Percentiles rank a stretch among this genome's conserved stretches.
Evolutionary conservation across 2,329 filamentous ascomycete species (phyloP).

Genomic region (Hymenoscyphus linearis): DNA sequence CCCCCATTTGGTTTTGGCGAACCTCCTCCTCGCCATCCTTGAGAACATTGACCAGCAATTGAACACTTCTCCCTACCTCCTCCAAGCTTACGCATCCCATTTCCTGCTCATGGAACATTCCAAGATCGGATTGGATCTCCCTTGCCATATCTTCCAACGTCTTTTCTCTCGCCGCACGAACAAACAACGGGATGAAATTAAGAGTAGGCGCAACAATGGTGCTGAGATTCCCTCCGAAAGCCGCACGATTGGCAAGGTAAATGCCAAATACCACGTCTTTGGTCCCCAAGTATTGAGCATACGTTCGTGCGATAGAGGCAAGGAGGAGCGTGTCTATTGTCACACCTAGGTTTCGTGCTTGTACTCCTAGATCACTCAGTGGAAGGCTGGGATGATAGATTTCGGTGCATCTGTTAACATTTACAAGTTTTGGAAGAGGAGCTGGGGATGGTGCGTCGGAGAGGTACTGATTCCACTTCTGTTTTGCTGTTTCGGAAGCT

Average conservation of each 20-base stretch:
- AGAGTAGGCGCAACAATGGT: slow-evolving; percentile 62
- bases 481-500: slow-evolving; percentile 32
- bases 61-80: slow-evolving; percentile 65
- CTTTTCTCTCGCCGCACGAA: slow-evolving; percentile 36
- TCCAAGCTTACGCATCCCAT: slow-evolving; percentile 58
- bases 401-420: slow-evolving; percentile 21
- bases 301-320: slow-evolving; percentile 56
- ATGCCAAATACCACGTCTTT: slow-evolving; percentile 62
- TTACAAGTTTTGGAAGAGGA: slow-evolving; percentile 31
- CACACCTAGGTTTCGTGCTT: slow-evolving; percentile 49
- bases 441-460: background rate
- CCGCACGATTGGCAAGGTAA: slow-evolving; percentile 74
- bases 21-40: slow-evolving; percentile 26
- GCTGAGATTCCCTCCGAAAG: slow-evolving; percentile 44
- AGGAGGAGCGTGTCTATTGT: slow-evolving; percentile 72
- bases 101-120: slow-evolving; percentile 49
- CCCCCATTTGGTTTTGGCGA: background rate
- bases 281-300: slow-evolving; percentile 4
- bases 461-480: slow-evolving; percentile 38
- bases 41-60: slow-evolving; percentile 79
- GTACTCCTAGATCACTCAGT: slow-evolving; percentile 36
- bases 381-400: slow-evolving; percentile 47
- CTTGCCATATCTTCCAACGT: slow-evolving; percentile 47
- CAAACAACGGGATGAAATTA: slow-evolving; percentile 68
- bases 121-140: slow-evolving; percentile 63